Percentiles rank a stretch among this genome's conserved stretches.
Conservation (phyloP, 192 early-diverging fungal genomes). For the Backusella luteola region DNA sequence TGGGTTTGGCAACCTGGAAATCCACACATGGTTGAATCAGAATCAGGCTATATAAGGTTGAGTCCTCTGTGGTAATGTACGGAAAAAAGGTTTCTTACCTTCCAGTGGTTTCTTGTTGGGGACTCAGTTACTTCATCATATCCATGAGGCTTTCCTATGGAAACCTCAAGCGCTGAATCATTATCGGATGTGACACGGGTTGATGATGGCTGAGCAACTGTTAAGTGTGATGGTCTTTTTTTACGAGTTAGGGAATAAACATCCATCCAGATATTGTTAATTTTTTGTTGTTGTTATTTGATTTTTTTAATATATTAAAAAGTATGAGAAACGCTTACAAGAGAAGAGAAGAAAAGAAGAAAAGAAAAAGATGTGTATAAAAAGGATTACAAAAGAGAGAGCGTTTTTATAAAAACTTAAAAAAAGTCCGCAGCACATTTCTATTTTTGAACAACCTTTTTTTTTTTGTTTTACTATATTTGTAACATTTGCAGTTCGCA, state of each 20-base stretch:
- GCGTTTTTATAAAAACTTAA: not conserved
- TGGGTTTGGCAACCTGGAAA: constrained; percentile 15
- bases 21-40: constrained; percentile 24
- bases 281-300: not conserved
- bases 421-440: constrained; percentile 1
- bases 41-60: constrained; percentile 22
- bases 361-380: not conserved
- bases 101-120: constrained; percentile 25
- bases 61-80: not conserved
- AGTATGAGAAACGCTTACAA: not conserved
- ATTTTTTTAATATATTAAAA: not conserved
- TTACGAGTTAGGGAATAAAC: constrained; percentile 27
- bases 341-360: not conserved
- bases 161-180: constrained; percentile 15
- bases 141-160: not conserved
- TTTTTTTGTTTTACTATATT: not conserved
- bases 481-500: not conserved
- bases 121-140: constrained; percentile 11
- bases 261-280: constrained; percentile 20
- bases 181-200: constrained; percentile 6
- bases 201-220: constrained; percentile 12
- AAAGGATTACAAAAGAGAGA: not conserved
- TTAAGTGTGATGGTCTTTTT: constrained; percentile 26
- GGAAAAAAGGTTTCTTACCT: not conserved
- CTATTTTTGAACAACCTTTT: not conserved